These are phyloP conservation scores for Citrus sp. DNA, from an alignment of 345 rosid species.

Conservation along the genomic window DNA sequence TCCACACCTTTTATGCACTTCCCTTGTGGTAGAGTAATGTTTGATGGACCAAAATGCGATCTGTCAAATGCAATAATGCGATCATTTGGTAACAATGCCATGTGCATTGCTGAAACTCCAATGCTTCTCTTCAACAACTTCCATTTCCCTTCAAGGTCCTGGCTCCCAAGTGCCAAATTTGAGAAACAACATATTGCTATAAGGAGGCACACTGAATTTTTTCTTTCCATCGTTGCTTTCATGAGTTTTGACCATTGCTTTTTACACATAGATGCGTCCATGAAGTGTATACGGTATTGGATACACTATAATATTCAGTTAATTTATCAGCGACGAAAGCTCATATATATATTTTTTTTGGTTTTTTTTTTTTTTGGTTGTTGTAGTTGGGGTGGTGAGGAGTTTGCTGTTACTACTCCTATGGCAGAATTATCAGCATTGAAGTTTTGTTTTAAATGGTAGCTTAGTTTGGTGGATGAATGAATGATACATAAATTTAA, in stretches of 20 bases:
- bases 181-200: conserved; percentile 4
- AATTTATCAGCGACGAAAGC: background rate
- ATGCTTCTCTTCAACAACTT: conserved; percentile 22
- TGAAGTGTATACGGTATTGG: background rate
- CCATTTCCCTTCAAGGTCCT: conserved; percentile 19
- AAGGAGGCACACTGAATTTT: background rate
- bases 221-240: conserved; percentile 15
- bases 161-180: conserved; percentile 1
- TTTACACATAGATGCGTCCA: background rate
- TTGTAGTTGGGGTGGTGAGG: no score
- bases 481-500: background rate
- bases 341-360: no score
- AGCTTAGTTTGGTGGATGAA: no score
- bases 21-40: conserved; percentile 19
- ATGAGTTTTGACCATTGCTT: background rate
- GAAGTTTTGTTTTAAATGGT: background rate
- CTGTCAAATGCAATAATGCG: conserved; percentile 19
- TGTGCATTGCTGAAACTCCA: conserved; percentile 33
- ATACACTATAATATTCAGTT: background rate
- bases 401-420: no score
- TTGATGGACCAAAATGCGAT: conserved; percentile 22
- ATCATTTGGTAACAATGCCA: conserved; percentile 29
- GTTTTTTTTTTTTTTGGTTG: background rate
- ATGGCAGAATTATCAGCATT: background rate
- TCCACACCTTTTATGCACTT: conserved; percentile 10